These are phyloP conservation scores for Drechslera avenae DNA, from an alignment of 2,329 filamentous ascomycete species.

Conservation along the genomic window DNA sequence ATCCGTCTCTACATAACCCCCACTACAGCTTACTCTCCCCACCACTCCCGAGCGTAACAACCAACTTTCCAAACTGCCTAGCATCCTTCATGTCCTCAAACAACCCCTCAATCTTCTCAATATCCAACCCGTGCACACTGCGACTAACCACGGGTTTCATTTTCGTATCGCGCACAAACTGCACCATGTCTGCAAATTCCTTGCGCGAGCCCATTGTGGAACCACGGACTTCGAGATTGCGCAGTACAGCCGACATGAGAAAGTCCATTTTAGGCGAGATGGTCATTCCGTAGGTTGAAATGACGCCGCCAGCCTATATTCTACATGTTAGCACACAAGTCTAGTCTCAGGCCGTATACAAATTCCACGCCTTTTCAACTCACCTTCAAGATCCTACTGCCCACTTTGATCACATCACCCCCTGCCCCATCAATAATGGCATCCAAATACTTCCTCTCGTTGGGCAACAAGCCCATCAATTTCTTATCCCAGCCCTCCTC, in stretches of 20 bases:
- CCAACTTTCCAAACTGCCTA: conserved; percentile 89
- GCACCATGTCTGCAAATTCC: conserved; percentile 90
- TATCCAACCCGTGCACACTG: conserved; percentile 71
- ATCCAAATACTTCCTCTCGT: conserved; percentile 72
- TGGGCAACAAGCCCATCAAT: conserved; percentile 65
- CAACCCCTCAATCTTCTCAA: conserved; percentile 77
- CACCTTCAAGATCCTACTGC: conserved; percentile 70
- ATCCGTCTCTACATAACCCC: neutral
- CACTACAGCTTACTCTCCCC: conserved; percentile 41
- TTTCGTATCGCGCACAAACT: conserved; percentile 74
- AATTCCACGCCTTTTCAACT: too few species aligned
- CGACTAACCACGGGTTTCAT: conserved; percentile 79
- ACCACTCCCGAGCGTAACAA: conserved; percentile 59
- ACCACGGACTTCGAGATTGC: conserved; percentile 85
- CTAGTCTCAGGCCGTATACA: too few species aligned
- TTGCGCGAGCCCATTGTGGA: conserved; percentile 88
- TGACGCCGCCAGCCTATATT: conserved; percentile 71
- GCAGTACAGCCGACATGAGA: conserved; percentile 80
- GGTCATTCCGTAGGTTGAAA: conserved; percentile 92
- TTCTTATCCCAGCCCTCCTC: conserved; percentile 81
- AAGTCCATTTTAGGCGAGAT: conserved; percentile 83
- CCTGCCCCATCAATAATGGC: conserved; percentile 90
- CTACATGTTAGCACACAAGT: neutral
- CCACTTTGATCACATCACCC: conserved; percentile 77
- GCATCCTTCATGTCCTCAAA: conserved; percentile 89